These are phyloP conservation scores for Candida namnaoensis DNA, from an alignment of 805 yeast species.

Conservation along the genomic window DNA sequence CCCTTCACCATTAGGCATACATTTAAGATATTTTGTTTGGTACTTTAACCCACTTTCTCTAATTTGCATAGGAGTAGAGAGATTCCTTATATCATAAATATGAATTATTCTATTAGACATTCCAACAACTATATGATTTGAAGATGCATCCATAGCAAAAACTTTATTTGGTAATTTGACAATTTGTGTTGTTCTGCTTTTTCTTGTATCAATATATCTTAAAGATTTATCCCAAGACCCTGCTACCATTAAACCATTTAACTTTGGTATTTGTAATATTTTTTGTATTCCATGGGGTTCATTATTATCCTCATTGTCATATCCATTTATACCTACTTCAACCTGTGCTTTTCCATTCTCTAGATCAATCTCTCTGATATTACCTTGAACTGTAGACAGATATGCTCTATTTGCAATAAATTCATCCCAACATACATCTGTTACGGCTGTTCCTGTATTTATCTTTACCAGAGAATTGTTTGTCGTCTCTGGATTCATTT, in stretches of 20 bases:
- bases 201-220: constrained; percentile 35
- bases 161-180: constrained; percentile 37
- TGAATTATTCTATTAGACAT: constrained; percentile 44
- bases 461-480: constrained; percentile 19
- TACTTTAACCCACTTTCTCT: constrained; percentile 60
- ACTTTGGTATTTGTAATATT: constrained; percentile 13
- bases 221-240: constrained; percentile 59
- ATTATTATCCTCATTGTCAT: constrained; percentile 21
- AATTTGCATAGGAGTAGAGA: constrained; percentile 33
- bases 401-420: constrained; percentile 21
- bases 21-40: constrained; percentile 49
- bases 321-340: background rate
- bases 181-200: constrained; percentile 1
- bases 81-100: constrained; percentile 46
- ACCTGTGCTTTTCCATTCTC: constrained; percentile 27
- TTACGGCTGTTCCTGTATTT: constrained; percentile 8
- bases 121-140: constrained; percentile 40
- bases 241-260: constrained; percentile 29
- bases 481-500: constrained; percentile 17
- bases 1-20: constrained; percentile 48
- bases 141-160: constrained; percentile 50
- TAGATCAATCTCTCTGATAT: constrained; percentile 40
- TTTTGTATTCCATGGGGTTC: constrained; percentile 28
- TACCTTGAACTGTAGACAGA: constrained; percentile 47
- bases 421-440: constrained; percentile 13